A percentile compares a stretch with the other conserved stretches of the same genome.
phyloP scores from a whole-genome alignment of 768 basidiomycete genomes.

The Pleurotus platypus region DNA sequence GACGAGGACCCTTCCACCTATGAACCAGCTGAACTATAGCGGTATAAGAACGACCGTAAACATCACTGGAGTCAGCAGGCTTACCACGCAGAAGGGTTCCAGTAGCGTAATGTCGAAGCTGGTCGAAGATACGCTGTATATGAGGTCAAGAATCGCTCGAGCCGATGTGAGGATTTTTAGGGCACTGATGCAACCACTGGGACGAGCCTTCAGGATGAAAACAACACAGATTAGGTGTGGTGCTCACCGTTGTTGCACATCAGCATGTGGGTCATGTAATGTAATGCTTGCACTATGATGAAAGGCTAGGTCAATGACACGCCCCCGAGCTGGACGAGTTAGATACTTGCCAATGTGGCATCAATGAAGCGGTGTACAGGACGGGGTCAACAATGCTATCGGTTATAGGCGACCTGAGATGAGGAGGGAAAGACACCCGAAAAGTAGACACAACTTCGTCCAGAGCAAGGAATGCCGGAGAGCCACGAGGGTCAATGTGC shows the following conservation, averaged over 20 bases:
- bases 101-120: slow-evolving; percentile 69
- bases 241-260: slow-evolving; percentile 36
- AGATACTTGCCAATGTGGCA: slow-evolving; percentile 35
- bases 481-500: slow-evolving; percentile 54
- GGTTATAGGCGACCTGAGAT: slow-evolving; percentile 52
- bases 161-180: slow-evolving; percentile 66
- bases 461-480: slow-evolving; percentile 60
- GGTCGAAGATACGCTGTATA: slow-evolving; percentile 64
- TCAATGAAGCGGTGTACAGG: slow-evolving; percentile 46
- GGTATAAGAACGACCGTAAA: background rate
- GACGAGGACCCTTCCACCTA: slow-evolving; percentile 60
- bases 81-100: slow-evolving; percentile 67
- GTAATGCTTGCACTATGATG: slow-evolving; percentile 57
- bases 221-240: background rate
- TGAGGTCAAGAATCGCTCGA: slow-evolving; percentile 61
- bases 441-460: slow-evolving; percentile 58
- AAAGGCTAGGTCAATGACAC: background rate
- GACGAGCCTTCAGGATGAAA: background rate
- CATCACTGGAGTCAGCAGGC: slow-evolving; percentile 15
- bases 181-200: slow-evolving; percentile 59
- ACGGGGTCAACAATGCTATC: slow-evolving; percentile 58
- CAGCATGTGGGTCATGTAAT: slow-evolving; percentile 75
- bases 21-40: slow-evolving; percentile 64
- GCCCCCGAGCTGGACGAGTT: background rate
- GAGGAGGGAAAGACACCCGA: slow-evolving; percentile 52